Conservation (phyloP, 257 asterid genomes). For the Agastache rugosa region DNA sequence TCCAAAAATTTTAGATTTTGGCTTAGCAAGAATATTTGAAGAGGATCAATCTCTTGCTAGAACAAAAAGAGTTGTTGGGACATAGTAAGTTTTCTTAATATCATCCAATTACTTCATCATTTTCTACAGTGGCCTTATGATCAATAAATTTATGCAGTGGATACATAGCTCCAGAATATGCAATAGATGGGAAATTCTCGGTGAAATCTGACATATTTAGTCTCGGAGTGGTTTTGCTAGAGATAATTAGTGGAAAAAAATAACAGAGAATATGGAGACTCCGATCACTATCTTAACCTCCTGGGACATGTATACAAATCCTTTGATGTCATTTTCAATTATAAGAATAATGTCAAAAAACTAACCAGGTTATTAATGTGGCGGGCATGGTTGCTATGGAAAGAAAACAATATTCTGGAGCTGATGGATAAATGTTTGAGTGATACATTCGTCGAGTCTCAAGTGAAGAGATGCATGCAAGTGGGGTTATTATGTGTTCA, state of each 20-base stretch:
- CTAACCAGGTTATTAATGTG: background rate
- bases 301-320: constrained; percentile 42
- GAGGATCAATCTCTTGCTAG: constrained; percentile 33
- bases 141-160: constrained; percentile 41
- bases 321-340: background rate
- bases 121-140: background rate
- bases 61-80: constrained; percentile 51
- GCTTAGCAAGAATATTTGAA: constrained; percentile 48
- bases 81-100: constrained; percentile 42
- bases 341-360: background rate
- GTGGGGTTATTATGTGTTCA: constrained; percentile 54
- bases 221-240: constrained; percentile 52
- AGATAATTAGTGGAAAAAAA: constrained; percentile 50
- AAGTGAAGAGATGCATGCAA: constrained; percentile 56
- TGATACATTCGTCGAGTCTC: constrained; percentile 30
- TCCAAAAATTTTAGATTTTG: constrained; percentile 57
- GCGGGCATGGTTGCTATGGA: constrained; percentile 57
- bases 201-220: constrained; percentile 54
- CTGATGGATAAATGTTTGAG: constrained; percentile 43
- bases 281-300: constrained; percentile 40
- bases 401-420: constrained; percentile 35
- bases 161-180: constrained; percentile 55
- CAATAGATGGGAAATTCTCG: constrained; percentile 48
- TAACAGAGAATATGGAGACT: constrained; percentile 40
- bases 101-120: background rate